Percentiles rank a stretch among this genome's conserved stretches.
Evolutionary conservation across 768 basidiomycete species (phyloP).

Genomic region (Lactifluus hygrophoroides): DNA sequence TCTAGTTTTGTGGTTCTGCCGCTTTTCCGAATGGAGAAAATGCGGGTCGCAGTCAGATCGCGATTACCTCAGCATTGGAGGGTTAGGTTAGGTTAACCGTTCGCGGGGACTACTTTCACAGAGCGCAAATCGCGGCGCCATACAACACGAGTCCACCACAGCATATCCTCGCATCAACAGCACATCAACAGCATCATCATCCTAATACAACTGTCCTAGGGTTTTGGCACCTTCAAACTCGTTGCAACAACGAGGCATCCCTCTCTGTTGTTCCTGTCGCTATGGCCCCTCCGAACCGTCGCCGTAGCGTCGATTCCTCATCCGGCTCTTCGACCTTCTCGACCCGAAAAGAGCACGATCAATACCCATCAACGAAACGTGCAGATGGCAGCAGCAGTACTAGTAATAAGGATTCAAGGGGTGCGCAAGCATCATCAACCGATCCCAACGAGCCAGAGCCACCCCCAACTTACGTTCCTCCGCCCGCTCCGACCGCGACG

Average conservation of each 20-base stretch:
- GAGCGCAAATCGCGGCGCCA: background rate
- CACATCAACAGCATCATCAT: background rate
- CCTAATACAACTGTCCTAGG: constrained; percentile 15
- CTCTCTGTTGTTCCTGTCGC: background rate
- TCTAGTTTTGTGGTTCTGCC: no score
- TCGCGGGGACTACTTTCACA: background rate
- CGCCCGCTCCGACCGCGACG: background rate
- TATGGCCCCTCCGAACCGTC: constrained; percentile 13
- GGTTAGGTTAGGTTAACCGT: no score
- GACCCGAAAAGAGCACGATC: background rate
- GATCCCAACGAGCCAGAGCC: background rate
- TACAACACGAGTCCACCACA: background rate
- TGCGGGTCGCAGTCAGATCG: background rate
- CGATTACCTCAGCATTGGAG: no score
- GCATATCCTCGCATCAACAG: background rate
- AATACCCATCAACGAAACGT: background rate
- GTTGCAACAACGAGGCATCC: constrained; percentile 3
- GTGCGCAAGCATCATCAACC: constrained; percentile 6
- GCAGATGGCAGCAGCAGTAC: no score
- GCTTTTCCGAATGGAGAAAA: background rate
- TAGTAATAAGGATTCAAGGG: background rate
- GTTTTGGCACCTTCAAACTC: background rate
- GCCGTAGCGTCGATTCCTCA: constrained; percentile 18
- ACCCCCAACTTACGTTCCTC: constrained; percentile 9
- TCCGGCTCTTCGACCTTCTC: background rate